phyloP scores from a whole-genome alignment of 106 monocot genomes.

The Allium cepa region DNA sequence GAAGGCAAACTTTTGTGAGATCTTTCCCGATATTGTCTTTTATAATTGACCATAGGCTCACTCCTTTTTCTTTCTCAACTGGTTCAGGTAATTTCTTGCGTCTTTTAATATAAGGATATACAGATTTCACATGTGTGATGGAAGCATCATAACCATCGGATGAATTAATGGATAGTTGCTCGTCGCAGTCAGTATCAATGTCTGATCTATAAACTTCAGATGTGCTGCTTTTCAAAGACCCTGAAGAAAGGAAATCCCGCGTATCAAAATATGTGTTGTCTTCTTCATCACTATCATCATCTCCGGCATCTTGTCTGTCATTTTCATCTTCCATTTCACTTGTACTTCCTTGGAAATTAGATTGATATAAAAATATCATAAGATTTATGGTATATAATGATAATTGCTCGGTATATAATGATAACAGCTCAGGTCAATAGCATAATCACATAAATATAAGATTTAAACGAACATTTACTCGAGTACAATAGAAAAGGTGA shows the following conservation, averaged over 20 bases:
- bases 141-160: constrained; percentile 17
- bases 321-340: constrained; percentile 84
- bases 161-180: constrained; percentile 40
- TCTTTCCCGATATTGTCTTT: constrained; percentile 99
- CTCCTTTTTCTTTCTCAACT: constrained; percentile 91
- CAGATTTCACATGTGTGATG: constrained; percentile 8
- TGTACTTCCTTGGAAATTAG: constrained; percentile 55
- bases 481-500: too few species aligned
- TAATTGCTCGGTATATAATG: background rate
- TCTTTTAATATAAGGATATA: constrained; percentile 58
- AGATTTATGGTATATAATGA: background rate
- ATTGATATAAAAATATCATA: constrained; percentile 5
- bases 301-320: constrained; percentile 74
- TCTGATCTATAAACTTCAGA: constrained; percentile 67
- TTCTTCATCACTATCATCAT: constrained; percentile 93
- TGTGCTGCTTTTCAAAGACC: constrained; percentile 80
- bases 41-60: constrained; percentile 97
- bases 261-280: constrained; percentile 93
- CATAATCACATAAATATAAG: too few species aligned
- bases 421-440: too few species aligned
- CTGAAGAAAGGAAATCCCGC: constrained; percentile 83
- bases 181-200: constrained; percentile 68
- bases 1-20: constrained; percentile 98
- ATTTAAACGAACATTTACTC: too few species aligned
- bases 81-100: constrained; percentile 91